Evolutionary conservation across 1,139 yeast genomes (phyloP).

Genomic region (Blastobotrys arbuscula): DNA sequence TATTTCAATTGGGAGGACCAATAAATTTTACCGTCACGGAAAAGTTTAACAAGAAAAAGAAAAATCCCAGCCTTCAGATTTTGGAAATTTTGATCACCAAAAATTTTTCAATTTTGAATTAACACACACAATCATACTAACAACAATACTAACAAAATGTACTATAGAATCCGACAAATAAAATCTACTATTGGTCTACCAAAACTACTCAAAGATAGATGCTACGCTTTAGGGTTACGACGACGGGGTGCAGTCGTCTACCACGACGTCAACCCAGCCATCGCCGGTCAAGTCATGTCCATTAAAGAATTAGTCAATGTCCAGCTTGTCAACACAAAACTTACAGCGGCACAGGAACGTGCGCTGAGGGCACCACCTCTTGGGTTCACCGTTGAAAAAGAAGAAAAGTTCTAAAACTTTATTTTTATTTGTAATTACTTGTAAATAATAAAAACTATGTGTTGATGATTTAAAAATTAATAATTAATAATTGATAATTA

Average conservation of each 20-base stretch:
- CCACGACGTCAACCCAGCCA: conserved; percentile 66
- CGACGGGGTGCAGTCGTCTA: conserved; percentile 71
- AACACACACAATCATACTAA: not conserved
- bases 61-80: not conserved
- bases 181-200: conserved; percentile 88
- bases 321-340: conserved; percentile 54
- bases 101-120: not conserved
- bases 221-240: conserved; percentile 67
- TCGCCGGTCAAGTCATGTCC: conserved; percentile 78
- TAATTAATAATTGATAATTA: not conserved
- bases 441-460: not conserved
- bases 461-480: not conserved
- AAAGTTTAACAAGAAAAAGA: no score
- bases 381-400: conserved; percentile 25
- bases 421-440: not conserved
- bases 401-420: not conserved
- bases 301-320: conserved; percentile 89
- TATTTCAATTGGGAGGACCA: no score
- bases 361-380: conserved; percentile 28
- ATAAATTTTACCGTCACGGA: not conserved
- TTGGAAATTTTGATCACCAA: not conserved
- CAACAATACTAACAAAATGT: conserved; percentile 31
- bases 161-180: conserved; percentile 65
- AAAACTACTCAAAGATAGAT: conserved; percentile 55
- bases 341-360: conserved; percentile 30